phyloP scores from a whole-genome alignment of 495 filamentous ascomycete species.

The Thozetella sp. region DNA sequence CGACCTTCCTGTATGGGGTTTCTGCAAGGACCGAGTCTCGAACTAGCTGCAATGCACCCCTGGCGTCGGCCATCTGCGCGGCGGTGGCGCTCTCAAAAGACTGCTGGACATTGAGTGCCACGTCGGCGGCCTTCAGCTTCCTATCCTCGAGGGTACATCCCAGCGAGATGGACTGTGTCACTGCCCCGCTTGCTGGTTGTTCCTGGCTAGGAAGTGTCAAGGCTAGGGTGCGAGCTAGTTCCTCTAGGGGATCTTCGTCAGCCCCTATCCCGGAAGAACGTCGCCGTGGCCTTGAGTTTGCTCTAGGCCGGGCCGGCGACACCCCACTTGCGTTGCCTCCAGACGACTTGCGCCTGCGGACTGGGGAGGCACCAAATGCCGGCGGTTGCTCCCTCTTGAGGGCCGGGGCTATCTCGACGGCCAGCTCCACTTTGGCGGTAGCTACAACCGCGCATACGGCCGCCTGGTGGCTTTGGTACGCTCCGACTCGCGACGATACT shows the following conservation, averaged over 20 bases:
- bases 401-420: conserved; percentile 5
- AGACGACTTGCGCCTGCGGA: conserved; percentile 12
- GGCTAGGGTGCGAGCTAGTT: conserved; percentile 26
- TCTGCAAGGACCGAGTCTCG: conserved; percentile 44
- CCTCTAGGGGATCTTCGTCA: conserved; percentile 28
- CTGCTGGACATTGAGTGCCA: conserved; percentile 35
- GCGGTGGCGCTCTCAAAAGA: conserved; percentile 33
- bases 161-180: conserved; percentile 13
- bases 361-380: conserved; percentile 11
- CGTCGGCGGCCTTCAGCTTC: conserved; percentile 28
- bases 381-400: conserved; percentile 11
- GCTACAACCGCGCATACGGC: conserved; percentile 24
- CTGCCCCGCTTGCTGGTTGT: conserved; percentile 1
- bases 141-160: conserved; percentile 28
- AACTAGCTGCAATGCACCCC: conserved; percentile 37
- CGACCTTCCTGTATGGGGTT: conserved; percentile 33
- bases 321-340: conserved; percentile 7
- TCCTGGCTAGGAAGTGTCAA: conserved; percentile 25
- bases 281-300: conserved; percentile 20
- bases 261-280: conserved; percentile 23
- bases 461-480: conserved; percentile 27
- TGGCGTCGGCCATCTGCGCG: conserved; percentile 36
- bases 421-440: conserved; percentile 22
- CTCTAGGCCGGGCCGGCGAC: conserved; percentile 24
- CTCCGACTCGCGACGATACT: conserved; percentile 21